Evolutionary conservation across 2,329 filamentous ascomycete genomes (phyloP).

Genomic region (Colletotrichum euphorbiae): DNA sequence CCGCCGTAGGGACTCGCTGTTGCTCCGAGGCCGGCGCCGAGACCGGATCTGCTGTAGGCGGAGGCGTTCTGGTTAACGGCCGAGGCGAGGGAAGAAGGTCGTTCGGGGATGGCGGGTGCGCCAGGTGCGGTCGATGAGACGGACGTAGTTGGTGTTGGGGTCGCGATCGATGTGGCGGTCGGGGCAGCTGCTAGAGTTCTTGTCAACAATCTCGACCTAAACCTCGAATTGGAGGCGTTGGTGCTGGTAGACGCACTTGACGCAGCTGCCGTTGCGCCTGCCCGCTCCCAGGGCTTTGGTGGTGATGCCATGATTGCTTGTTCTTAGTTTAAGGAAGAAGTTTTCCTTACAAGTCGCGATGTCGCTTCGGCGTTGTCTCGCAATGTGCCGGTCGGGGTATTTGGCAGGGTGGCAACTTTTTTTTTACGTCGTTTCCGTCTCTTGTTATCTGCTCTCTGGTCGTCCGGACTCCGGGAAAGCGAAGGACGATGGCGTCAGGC

Average conservation of each 20-base stretch:
- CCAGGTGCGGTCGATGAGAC: constrained; percentile 51
- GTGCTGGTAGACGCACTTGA: constrained; percentile 57
- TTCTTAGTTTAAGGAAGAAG: constrained; percentile 28
- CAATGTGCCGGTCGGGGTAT: constrained; percentile 31
- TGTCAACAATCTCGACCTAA: constrained; percentile 33
- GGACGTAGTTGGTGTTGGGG: constrained; percentile 54
- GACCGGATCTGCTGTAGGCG: constrained; percentile 72
- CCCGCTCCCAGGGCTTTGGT: constrained; percentile 96
- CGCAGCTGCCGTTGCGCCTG: constrained; percentile 67
- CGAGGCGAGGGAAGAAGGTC: constrained; percentile 81
- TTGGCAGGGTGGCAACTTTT: constrained; percentile 19
- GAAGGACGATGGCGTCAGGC: neutral
- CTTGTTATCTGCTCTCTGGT: neutral
- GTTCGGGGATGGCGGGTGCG: constrained; percentile 80
- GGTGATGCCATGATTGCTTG: constrained; percentile 74
- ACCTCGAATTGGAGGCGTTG: constrained; percentile 6
- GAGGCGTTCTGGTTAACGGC: constrained; percentile 90
- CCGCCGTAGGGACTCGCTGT: constrained; percentile 60
- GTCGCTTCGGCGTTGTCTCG: constrained; percentile 35
- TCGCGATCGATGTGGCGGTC: constrained; percentile 54
- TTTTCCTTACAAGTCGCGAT: constrained; percentile 28
- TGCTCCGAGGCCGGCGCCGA: constrained; percentile 44
- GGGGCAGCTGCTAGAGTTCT: constrained; percentile 46
- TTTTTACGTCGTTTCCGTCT: neutral
- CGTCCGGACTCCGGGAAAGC: constrained; percentile 1